Evolutionary conservation across 2,329 filamentous ascomycete genomes (phyloP).

Genomic region (Zopfia rhizophila): DNA sequence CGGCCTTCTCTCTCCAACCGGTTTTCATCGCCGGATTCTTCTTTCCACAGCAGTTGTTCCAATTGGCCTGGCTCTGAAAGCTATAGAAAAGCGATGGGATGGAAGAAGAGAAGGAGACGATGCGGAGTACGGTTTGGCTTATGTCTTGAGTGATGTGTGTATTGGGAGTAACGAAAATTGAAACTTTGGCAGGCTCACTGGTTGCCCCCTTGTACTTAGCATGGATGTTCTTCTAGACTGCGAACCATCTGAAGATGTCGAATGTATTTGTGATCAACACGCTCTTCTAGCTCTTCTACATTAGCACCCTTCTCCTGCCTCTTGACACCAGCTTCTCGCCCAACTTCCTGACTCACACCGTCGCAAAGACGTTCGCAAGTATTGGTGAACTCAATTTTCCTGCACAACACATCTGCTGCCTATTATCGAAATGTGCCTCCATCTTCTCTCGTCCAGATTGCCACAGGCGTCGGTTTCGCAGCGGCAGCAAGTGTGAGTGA

Average conservation of each 20-base stretch:
- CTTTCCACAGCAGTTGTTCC: slow-evolving; percentile 69
- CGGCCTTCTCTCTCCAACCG: slow-evolving; percentile 68
- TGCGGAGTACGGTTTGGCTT: slow-evolving; percentile 66
- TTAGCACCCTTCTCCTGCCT: slow-evolving; percentile 58
- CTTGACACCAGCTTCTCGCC: slow-evolving; percentile 63
- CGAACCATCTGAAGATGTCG: slow-evolving; percentile 59
- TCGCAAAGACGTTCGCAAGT: slow-evolving; percentile 69
- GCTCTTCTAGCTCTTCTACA: slow-evolving; percentile 65
- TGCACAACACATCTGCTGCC: slow-evolving; percentile 68
- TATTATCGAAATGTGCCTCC: slow-evolving; percentile 64
- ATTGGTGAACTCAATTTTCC: slow-evolving; percentile 68
- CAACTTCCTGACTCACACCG: slow-evolving; percentile 67
- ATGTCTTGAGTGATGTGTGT: slow-evolving; percentile 67
- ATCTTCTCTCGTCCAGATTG: slow-evolving; percentile 58
- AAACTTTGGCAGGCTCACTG: background rate
- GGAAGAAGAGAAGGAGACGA: slow-evolving; percentile 58
- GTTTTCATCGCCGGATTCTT: slow-evolving; percentile 70
- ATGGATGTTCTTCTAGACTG: slow-evolving; percentile 73
- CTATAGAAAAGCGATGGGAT: slow-evolving; percentile 62
- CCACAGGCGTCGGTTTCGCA: slow-evolving; percentile 66
- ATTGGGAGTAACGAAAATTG: slow-evolving; percentile 61
- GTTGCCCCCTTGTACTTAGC: slow-evolving; percentile 36
- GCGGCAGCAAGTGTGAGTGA: slow-evolving; percentile 62
- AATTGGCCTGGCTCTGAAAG: slow-evolving; percentile 67
- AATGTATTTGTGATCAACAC: slow-evolving; percentile 69